These are phyloP conservation scores for Rhizophora mangle DNA, from an alignment of 345 rosid species.

Conservation along the genomic window DNA sequence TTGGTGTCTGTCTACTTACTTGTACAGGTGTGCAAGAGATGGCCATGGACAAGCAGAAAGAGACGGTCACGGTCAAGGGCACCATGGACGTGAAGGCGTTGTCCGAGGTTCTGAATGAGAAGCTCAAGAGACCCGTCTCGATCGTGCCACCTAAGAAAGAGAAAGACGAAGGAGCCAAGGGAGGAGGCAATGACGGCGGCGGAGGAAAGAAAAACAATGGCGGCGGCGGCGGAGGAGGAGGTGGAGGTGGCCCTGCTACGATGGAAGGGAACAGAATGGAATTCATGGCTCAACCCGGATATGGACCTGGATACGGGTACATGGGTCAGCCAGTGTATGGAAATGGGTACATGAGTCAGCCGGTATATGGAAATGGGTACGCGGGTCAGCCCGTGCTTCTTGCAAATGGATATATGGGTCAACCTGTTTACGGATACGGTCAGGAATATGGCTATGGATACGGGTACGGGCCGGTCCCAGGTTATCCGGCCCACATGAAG, in stretches of 20 bases:
- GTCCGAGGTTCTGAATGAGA: conserved; percentile 44
- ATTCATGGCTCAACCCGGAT: conserved; percentile 36
- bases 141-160: conserved; percentile 69
- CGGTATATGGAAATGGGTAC: conserved; percentile 14
- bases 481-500: conserved; percentile 35
- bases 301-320: conserved; percentile 11
- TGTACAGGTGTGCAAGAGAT: conserved; percentile 51
- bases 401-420: conserved; percentile 8
- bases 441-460: conserved; percentile 17
- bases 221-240: conserved; percentile 23
- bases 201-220: conserved; percentile 12
- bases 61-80: conserved; percentile 64
- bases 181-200: conserved; percentile 15
- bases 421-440: conserved; percentile 9
- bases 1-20: background rate
- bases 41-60: conserved; percentile 53
- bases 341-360: conserved; percentile 18
- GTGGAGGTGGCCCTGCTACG: conserved; percentile 21
- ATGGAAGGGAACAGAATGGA: conserved; percentile 38
- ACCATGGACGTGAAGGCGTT: conserved; percentile 62
- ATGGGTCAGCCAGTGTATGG: conserved; percentile 15
- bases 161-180: conserved; percentile 23
- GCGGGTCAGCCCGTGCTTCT: conserved; percentile 6
- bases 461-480: conserved; percentile 27
- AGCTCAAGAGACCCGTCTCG: conserved; percentile 52